Evolutionary conservation across 2,329 filamentous ascomycete genomes (phyloP), one percentile per base, ranked within the genome.

Genomic region (Xylariaceae sp.): DNA sequence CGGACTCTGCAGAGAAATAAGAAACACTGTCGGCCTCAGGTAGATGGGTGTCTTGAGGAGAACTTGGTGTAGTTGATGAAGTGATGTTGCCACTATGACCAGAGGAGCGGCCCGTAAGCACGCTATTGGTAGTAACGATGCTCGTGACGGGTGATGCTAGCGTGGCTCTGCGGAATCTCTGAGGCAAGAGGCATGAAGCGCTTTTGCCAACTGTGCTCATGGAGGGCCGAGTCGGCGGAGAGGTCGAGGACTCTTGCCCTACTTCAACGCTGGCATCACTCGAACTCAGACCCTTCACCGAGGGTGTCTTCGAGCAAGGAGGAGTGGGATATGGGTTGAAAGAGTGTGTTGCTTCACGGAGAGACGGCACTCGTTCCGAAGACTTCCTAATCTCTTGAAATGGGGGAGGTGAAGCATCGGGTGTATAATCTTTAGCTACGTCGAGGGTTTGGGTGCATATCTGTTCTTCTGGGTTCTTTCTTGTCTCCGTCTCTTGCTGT

Each of bases 51-150:
- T 68, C 69, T 71, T 76, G 74, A 71, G 79, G 75, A 74, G 80
- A 73, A 71, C 69, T 73, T 62, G 76, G 71, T 67, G 74, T 72
- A 63, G 80, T 79, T 67, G 76, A 75, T 67, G 75, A 75, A 58
- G 76, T 71, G 66, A 69, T 71, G 70, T 73, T 75, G 63, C 77
- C 76, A 66, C 78, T 79, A 59, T 87, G 86, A 56, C 86, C 87
- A 62, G 86, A 89, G 61, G 89, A 79, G 69, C 89, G 82, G 60
- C 78, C 75, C 68, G 85, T 86, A 72, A 83, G 77, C 63, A 88
- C 83, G 65, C 76, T 75, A 53, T 78, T 80, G 62, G 81, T 81
- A 60, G 82, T 83, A 62, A 87, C 79, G 63, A 86, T 75, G 66
- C 79, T 82, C 60, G 84, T 83, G 63, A 88, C 75, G 61, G 87